A percentile compares a stretch with the other conserved stretches of the same genome.
These are phyloP conservation scores for Tuber umbilicatum DNA, from an alignment of 495 filamentous ascomycete species.

Conservation along the genomic window DNA sequence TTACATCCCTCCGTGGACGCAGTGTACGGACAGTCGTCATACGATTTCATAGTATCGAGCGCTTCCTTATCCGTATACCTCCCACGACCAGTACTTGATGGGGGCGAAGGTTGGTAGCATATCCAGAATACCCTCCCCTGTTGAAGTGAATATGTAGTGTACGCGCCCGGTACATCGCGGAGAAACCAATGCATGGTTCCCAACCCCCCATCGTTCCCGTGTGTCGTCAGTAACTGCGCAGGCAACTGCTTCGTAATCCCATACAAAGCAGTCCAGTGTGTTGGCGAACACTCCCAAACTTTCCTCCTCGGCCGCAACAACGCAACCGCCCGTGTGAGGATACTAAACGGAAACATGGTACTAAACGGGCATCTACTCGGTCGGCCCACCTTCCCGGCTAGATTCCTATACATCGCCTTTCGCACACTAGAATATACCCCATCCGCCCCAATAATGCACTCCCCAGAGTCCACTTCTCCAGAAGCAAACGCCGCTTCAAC, in stretches of 20 bases:
- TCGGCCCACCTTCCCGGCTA: neutral
- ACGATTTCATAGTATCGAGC: conserved; percentile 8
- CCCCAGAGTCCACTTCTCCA: neutral
- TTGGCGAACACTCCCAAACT: conserved; percentile 18
- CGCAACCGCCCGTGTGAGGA: neutral
- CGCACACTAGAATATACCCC: conserved; percentile 18
- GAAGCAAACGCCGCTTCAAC: conserved; percentile 2
- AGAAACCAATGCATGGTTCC: conserved; percentile 28
- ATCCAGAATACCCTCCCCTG: conserved; percentile 29
- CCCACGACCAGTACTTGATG: neutral
- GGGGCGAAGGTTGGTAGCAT: conserved; percentile 18
- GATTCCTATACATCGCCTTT: conserved; percentile 16
- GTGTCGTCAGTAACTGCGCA: conserved; percentile 7
- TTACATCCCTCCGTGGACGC: neutral
- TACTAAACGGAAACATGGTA: neutral
- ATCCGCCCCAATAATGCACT: conserved; percentile 28
- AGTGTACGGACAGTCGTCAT: conserved; percentile 13
- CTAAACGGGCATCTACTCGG: conserved; percentile 16
- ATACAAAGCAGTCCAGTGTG: conserved; percentile 30
- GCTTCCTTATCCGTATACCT: conserved; percentile 15
- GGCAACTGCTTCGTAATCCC: conserved; percentile 21
- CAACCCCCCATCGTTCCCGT: neutral
- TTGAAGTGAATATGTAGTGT: conserved; percentile 30
- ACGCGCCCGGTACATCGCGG: conserved; percentile 19
- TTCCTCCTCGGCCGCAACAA: neutral